Conservation (phyloP, 305 asterid species). For the Solanum chacoense region DNA sequence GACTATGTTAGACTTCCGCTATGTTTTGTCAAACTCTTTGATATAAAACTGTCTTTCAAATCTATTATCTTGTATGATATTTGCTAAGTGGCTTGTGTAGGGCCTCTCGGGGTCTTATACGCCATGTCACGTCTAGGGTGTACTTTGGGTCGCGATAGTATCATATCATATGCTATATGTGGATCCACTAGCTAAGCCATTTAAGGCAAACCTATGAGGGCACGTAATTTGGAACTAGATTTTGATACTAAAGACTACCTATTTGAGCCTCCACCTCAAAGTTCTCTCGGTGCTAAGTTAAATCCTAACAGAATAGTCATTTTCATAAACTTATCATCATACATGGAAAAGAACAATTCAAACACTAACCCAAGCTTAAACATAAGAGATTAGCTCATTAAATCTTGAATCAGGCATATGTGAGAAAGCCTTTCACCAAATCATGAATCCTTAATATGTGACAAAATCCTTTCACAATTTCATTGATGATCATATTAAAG, state of each 20-base stretch:
- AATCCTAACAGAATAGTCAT: neutral
- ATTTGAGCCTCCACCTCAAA: neutral
- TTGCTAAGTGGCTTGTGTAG: neutral
- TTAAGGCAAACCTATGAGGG: neutral
- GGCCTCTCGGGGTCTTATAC: neutral
- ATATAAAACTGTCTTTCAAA: neutral
- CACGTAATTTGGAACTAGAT: neutral
- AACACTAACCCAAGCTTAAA: neutral
- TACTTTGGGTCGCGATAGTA: neutral
- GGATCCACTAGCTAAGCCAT: neutral
- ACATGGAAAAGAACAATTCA: neutral
- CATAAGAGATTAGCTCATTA: neutral
- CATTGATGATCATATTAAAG: neutral
- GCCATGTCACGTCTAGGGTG: neutral
- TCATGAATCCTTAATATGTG: neutral
- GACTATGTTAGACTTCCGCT: neutral
- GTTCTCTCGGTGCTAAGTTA: neutral
- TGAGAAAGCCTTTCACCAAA: neutral
- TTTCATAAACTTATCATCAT: neutral
- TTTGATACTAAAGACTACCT: neutral
- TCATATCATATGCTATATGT: neutral
- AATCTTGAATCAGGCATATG: neutral
- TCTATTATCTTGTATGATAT: neutral
- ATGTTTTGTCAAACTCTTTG: neutral
- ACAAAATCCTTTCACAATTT: neutral